A percentile compares a stretch with the other conserved stretches of the same genome.
Conservation (phyloP, 352 stramenopile genomes). For the Phytophthora sojae region DNA sequence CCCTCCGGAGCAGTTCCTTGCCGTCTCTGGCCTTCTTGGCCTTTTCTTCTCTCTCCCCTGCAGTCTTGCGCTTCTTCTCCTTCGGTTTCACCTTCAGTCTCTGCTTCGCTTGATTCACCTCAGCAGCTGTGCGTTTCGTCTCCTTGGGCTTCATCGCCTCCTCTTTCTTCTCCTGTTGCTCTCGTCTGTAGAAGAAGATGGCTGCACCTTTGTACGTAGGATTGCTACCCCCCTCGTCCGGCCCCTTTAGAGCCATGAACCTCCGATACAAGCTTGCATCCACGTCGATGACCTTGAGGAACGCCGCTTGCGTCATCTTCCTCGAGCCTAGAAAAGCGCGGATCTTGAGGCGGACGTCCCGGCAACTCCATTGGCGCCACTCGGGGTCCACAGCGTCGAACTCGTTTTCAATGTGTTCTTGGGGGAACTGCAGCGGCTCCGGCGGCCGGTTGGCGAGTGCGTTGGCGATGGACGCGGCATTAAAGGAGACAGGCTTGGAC, state of each 20-base stretch:
- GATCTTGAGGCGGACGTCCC: background rate
- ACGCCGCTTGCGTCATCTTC: slow-evolving; percentile 55
- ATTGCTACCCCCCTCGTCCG: slow-evolving; percentile 37
- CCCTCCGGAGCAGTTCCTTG: background rate
- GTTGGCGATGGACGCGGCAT: background rate
- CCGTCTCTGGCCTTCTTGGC: background rate
- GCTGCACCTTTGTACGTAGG: slow-evolving; percentile 38
- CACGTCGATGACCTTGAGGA: slow-evolving; percentile 39
- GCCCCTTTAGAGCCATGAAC: slow-evolving; percentile 54
- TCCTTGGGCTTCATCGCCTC: slow-evolving; percentile 14
- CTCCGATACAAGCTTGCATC: slow-evolving; percentile 48
- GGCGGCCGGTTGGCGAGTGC: background rate
- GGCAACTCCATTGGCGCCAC: background rate
- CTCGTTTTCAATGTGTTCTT: background rate
- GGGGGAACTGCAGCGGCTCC: background rate
- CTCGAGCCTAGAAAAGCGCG: slow-evolving; percentile 32
- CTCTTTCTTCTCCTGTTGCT: slow-evolving; percentile 22
- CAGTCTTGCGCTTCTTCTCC: background rate
- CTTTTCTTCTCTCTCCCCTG: background rate
- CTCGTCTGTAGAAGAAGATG: slow-evolving; percentile 49
- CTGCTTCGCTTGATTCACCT: slow-evolving; percentile 20
- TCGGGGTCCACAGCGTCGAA: background rate
- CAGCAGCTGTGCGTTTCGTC: slow-evolving; percentile 25
- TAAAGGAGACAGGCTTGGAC: background rate
- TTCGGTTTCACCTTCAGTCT: slow-evolving; percentile 24